These are phyloP conservation scores for Oehlia diaphana DNA, from an alignment of 192 early-diverging fungal genomes.

Conservation along the genomic window DNA sequence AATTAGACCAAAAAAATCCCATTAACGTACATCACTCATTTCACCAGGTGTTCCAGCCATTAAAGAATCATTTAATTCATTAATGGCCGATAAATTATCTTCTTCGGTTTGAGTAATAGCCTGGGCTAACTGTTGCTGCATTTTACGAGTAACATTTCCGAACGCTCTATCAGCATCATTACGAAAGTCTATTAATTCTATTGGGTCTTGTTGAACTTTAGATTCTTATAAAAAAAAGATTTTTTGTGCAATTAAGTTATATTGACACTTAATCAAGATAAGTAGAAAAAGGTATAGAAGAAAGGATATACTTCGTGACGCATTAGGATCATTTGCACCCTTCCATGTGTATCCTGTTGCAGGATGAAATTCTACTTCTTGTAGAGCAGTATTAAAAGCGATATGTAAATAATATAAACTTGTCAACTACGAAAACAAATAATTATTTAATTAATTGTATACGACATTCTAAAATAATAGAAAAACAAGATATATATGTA, in stretches of 20 bases:
- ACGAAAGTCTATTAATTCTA: constrained; percentile 18
- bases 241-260: too few species aligned
- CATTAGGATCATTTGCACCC: constrained; percentile 10
- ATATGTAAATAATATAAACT: constrained; percentile 53
- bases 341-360: constrained; percentile 63
- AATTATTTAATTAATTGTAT: background rate
- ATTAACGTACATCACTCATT: background rate
- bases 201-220: constrained; percentile 17
- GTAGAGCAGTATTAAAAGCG: constrained; percentile 56
- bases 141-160: background rate
- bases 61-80: background rate
- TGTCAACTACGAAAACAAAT: constrained; percentile 39
- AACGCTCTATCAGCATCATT: too few species aligned
- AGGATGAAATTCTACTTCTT: constrained; percentile 56
- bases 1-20: background rate
- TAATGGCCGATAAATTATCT: background rate
- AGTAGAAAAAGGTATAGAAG: background rate
- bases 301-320: background rate
- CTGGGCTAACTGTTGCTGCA: background rate
- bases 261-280: background rate
- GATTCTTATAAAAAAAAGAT: background rate
- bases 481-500: background rate
- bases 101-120: background rate
- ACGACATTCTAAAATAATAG: background rate
- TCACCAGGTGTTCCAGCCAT: background rate